A percentile compares a stretch with the other conserved stretches of the same genome.
phyloP scores from a whole-genome alignment of 768 basidiomycete genomes.

The Panaeolus papilionaceus region DNA sequence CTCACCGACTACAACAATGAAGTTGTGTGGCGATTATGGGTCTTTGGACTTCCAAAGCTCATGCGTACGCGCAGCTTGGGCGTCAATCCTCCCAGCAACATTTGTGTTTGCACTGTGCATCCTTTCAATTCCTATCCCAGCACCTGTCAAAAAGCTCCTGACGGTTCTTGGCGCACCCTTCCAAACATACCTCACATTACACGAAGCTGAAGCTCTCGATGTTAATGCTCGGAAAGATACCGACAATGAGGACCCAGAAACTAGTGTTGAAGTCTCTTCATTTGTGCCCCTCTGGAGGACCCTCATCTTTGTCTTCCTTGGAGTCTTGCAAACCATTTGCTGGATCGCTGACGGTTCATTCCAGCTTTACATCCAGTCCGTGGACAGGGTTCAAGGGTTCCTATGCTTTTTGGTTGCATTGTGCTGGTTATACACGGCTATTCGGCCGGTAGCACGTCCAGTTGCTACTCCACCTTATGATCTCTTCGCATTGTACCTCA shows the following conservation, averaged over 20 bases:
- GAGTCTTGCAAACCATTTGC: slow-evolving; percentile 58
- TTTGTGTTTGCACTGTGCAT: slow-evolving; percentile 52
- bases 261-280: slow-evolving; percentile 26
- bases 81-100: slow-evolving; percentile 51
- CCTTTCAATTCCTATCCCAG: slow-evolving; percentile 38
- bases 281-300: slow-evolving; percentile 64
- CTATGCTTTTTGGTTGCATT: slow-evolving; percentile 54
- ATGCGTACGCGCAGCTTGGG: slow-evolving; percentile 60
- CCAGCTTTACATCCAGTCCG: slow-evolving; percentile 43
- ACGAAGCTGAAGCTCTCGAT: slow-evolving; percentile 61
- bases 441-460: slow-evolving; percentile 59
- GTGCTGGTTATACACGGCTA: slow-evolving; percentile 72
- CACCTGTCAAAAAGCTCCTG: slow-evolving; percentile 30
- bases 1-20: slow-evolving; percentile 31
- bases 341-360: slow-evolving; percentile 72
- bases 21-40: slow-evolving; percentile 39
- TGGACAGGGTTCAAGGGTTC: slow-evolving; percentile 39
- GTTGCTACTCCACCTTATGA: slow-evolving; percentile 67
- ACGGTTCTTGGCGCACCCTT: slow-evolving; percentile 40
- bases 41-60: slow-evolving; percentile 49
- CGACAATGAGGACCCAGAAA: slow-evolving; percentile 31
- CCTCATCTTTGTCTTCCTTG: slow-evolving; percentile 58
- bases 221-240: slow-evolving; percentile 24
- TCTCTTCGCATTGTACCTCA: slow-evolving; percentile 62
- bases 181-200: slow-evolving; percentile 51